Percentiles rank a stretch among this genome's conserved stretches.
Evolutionary conservation across 768 basidiomycete species (phyloP).

Genomic region (Pleurotus eryngii): DNA sequence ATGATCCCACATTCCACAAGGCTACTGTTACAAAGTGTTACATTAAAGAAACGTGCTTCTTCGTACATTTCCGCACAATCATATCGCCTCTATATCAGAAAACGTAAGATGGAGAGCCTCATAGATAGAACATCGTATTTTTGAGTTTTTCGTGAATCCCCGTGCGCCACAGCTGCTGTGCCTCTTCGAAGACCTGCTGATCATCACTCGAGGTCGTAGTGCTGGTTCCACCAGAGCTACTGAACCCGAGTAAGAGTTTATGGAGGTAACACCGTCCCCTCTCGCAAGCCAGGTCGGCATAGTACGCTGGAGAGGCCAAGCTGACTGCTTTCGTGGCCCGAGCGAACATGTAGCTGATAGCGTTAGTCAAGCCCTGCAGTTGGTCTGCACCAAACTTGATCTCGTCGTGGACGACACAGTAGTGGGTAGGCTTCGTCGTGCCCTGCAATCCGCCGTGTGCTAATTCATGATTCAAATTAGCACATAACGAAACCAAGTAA

Average conservation of each 20-base stretch:
- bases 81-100: too few species aligned
- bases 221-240: constrained; percentile 26
- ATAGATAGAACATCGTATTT: constrained; percentile 80
- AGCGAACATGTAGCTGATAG: constrained; percentile 75
- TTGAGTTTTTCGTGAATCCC: constrained; percentile 56
- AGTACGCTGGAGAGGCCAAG: constrained; percentile 78
- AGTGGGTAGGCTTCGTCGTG: constrained; percentile 72
- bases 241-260: constrained; percentile 58
- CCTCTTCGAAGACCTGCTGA: constrained; percentile 52
- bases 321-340: constrained; percentile 88
- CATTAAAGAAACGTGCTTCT: too few species aligned
- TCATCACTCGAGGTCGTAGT: constrained; percentile 33
- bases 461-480: constrained; percentile 14
- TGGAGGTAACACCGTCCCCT: constrained; percentile 73
- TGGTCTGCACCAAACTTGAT: constrained; percentile 65
- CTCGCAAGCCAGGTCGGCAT: constrained; percentile 68
- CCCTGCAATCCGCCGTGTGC: constrained; percentile 78
- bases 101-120: neutral
- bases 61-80: too few species aligned
- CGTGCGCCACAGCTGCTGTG: constrained; percentile 47
- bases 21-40: too few species aligned
- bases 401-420: constrained; percentile 81
- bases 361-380: constrained; percentile 68
- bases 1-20: too few species aligned
- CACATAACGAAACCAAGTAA: neutral